Base-by-base conservation (phyloP, 2,329 filamentous ascomycete species). In the Fusarium sp. region DNA sequence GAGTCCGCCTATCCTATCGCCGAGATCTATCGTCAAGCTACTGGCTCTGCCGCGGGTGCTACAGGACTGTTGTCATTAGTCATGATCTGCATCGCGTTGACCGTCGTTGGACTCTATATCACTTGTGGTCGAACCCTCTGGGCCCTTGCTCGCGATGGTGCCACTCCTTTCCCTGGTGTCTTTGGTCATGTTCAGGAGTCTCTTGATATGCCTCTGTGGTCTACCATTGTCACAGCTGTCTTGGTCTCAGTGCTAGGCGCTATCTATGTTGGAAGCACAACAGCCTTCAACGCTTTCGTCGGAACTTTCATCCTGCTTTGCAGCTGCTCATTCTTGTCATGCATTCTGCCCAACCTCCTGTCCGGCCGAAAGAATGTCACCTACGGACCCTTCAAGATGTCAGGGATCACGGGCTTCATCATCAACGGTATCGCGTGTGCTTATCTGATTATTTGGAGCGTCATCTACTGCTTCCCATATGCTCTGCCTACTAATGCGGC, bases 251-350 rank as follows among this genome's bases (percentile, higher is more conserved):
- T 89, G 5, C 80, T 92, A 0, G 89, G 89, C 0, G 83, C 82
- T 42, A 89, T 92, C 44, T 92, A 91, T 67, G 84, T 92, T 2
- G 90, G 87, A n/a, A 88, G 83, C 62, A 85, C 83, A 1, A 90
- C 88, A 0, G 91, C 91, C 0, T 93, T 92, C 78, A 85, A 87
- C 42, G 90, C 90, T 0, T 87, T 92, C 26, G 86, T 92, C 9
- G 88, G 88, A 11, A 79, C 76, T 31, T 82, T 80, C 59, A 80
- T 81, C 31, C 73, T 80, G 1, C 71, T 80, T 9, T 80, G 77
- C 14, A 80, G 73, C 36, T 73, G 70, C 38, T 77, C 74, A 6
- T 92, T 90, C 74, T 80, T 91, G 4, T 87, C 87, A 1, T 88
- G 89, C 8, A 89, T 93, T 55, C 77, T 92, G 1, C 87, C 87